phyloP scores from a whole-genome alignment of 1,139 yeast genomes.

The Starmera stellimalicola region DNA sequence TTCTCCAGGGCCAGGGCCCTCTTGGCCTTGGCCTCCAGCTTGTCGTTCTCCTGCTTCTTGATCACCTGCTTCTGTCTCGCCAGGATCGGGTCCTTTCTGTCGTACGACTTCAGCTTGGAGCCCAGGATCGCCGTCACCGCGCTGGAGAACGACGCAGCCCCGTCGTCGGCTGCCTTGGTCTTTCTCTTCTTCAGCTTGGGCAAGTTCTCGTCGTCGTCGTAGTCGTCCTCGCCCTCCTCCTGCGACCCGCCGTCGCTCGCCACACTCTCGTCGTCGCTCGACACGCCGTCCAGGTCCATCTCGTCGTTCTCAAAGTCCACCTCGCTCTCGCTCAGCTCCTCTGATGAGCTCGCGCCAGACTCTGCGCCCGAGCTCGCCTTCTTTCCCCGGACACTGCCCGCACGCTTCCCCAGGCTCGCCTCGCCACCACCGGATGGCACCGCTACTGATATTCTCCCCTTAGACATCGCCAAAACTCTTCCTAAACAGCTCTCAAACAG shows the following conservation, averaged over 20 bases:
- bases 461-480: neutral
- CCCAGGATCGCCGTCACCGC: conserved; percentile 82
- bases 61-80: conserved; percentile 63
- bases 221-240: conserved; percentile 22
- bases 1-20: conserved; percentile 63
- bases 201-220: conserved; percentile 28
- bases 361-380: conserved; percentile 4
- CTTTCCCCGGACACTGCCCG: conserved; percentile 1
- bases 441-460: neutral
- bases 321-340: conserved; percentile 10
- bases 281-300: conserved; percentile 6
- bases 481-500: neutral
- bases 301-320: conserved; percentile 11
- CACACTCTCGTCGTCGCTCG: conserved; percentile 9
- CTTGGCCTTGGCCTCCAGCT: conserved; percentile 77
- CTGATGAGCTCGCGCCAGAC: conserved; percentile 3
- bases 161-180: conserved; percentile 48
- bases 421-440: neutral
- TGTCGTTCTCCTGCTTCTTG: conserved; percentile 70
- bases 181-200: conserved; percentile 43
- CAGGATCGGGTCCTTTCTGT: conserved; percentile 81
- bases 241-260: conserved; percentile 9
- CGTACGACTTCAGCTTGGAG: conserved; percentile 81
- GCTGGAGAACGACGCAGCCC: conserved; percentile 63
- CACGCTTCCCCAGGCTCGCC: neutral